phyloP scores from a whole-genome alignment of 225 moss, liverwort and hornwort species.

The Climacium dendroides region DNA sequence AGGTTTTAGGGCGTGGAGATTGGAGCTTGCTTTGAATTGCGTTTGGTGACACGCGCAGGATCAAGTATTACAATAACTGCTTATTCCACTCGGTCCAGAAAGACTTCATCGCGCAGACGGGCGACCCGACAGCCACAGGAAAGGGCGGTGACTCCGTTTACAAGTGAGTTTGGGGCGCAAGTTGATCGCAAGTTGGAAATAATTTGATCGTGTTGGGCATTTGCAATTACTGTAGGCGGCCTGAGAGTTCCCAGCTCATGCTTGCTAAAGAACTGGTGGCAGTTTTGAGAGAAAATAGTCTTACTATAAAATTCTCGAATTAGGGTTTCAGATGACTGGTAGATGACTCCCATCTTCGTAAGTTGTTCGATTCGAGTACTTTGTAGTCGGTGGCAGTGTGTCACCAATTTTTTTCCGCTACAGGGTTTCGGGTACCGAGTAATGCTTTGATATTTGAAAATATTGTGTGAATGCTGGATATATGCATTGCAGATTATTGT shows the following conservation, averaged over 20 bases:
- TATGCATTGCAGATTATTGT: conserved; percentile 49
- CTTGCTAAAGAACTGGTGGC: background rate
- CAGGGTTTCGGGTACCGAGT: background rate
- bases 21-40: background rate
- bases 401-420: background rate
- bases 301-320: background rate
- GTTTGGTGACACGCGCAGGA: conserved; percentile 46
- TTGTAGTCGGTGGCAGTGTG: background rate
- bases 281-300: background rate
- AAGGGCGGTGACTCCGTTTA: conserved; percentile 93
- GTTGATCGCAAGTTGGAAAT: background rate
- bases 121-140: conserved; percentile 77
- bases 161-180: conserved; percentile 38
- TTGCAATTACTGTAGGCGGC: background rate
- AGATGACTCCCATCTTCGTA: background rate
- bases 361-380: background rate
- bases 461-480: background rate
- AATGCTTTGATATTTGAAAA: background rate
- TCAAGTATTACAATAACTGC: conserved; percentile 94
- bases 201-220: background rate
- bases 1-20: conserved; percentile 9
- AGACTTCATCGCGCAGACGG: conserved; percentile 95
- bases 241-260: background rate
- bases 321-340: background rate
- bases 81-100: conserved; percentile 86